A percentile compares a stretch with the other conserved stretches of the same genome.
These are phyloP conservation scores for Chlamydomonas sphaeroides DNA, from an alignment of 139 green algal genomes.

Conservation along the genomic window DNA sequence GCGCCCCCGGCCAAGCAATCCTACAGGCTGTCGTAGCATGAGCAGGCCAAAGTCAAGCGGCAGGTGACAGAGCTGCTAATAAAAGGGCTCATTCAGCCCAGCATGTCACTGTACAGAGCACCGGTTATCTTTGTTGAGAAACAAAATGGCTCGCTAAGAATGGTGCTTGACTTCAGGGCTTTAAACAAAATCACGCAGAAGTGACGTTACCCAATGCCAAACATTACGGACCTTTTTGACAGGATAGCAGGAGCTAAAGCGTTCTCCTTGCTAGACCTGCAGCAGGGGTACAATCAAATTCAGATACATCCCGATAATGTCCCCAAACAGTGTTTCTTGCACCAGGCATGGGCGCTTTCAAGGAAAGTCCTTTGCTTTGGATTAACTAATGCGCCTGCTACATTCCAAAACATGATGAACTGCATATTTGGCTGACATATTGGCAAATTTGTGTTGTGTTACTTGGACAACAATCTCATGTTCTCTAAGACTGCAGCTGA, in stretches of 20 bases:
- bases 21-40: not conserved
- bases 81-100: slow-evolving; percentile 41
- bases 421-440: slow-evolving; percentile 8
- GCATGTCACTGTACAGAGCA: slow-evolving; percentile 40
- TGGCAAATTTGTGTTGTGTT: slow-evolving; percentile 38
- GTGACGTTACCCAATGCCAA: slow-evolving; percentile 34
- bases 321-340: slow-evolving; percentile 44
- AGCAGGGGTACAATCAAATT: slow-evolving; percentile 21
- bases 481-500: slow-evolving; percentile 36
- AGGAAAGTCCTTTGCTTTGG: slow-evolving; percentile 29
- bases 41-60: not conserved
- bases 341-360: slow-evolving; percentile 18
- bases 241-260: not conserved
- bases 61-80: not conserved
- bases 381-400: slow-evolving; percentile 31
- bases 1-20: not conserved
- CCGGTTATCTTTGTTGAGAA: slow-evolving; percentile 62
- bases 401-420: slow-evolving; percentile 48
- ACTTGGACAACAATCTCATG: slow-evolving; percentile 50
- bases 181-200: slow-evolving; percentile 44
- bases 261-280: not conserved
- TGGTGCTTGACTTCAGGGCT: slow-evolving; percentile 59
- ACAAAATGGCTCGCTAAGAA: slow-evolving; percentile 55
- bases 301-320: not conserved
- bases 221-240: not conserved